Evolutionary conservation across 805 yeast genomes (phyloP).

Genomic region (Candida ipomoeae): DNA sequence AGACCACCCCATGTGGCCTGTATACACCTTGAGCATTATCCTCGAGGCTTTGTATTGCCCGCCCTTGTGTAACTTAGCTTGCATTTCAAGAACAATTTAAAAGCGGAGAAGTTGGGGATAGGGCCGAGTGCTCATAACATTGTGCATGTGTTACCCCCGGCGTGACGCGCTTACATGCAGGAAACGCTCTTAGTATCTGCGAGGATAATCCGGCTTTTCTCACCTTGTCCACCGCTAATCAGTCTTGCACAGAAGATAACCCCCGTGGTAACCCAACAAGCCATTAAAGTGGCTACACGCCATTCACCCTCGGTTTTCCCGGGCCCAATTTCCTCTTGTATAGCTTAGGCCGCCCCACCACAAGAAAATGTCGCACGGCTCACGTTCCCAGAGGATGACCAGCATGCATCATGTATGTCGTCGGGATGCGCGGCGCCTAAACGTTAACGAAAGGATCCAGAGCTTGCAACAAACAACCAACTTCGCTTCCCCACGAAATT

Average conservation of each 20-base stretch:
- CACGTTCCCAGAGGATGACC: not conserved
- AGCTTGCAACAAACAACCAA: not conserved
- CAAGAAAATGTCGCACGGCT: conserved; percentile 1
- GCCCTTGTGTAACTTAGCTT: not conserved
- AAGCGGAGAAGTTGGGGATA: conserved; percentile 1
- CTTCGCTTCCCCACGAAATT: not conserved
- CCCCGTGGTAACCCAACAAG: no score
- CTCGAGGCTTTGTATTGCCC: not conserved
- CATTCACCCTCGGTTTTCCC: no score
- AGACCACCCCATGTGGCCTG: no score
- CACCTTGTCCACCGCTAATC: no score
- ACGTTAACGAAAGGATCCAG: not conserved
- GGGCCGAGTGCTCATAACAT: conserved; percentile 1
- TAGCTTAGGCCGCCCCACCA: no score
- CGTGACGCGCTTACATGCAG: not conserved
- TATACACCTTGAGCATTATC: no score
- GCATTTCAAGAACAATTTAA: not conserved
- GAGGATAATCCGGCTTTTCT: not conserved
- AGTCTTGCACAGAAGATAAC: no score
- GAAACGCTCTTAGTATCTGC: not conserved
- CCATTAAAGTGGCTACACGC: no score
- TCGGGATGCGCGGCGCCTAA: not conserved
- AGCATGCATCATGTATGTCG: conserved; percentile 3
- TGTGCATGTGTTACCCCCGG: not conserved
- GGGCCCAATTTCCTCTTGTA: no score